Evolutionary conservation across 306 rosid genomes (phyloP), one percentile per base, ranked within the genome.

Genomic region (Vicia villosa): DNA sequence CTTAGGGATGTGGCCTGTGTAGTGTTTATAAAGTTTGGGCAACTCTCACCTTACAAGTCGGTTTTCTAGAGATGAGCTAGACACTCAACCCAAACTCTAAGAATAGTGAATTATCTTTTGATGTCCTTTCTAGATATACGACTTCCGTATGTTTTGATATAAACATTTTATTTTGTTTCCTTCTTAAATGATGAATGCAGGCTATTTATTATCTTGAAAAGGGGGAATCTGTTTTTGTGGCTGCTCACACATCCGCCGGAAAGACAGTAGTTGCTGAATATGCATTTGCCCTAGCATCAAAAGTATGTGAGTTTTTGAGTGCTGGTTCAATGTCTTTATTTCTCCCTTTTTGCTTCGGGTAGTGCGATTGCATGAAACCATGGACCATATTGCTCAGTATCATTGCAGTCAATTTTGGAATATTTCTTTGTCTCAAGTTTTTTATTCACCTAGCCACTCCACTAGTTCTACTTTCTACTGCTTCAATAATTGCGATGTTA

Each of bases 171-270:
- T 38, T 47, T 66, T 74, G 45, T 60, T 73, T 16, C 63, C 41
- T 74, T 54, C 24, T 41, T 62, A 21, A 70, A 56, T 60, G 51
- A 57, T 63, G 58, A 66, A 73, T 51, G 61, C 91, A 93, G 98
- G 98, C 97, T 59, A 88, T 93, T 65, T 93, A 88, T 86, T 91
- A 93, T 84, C 98, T 93, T 69, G 98, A 93, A 82, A 93, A 78
- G 67, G 98, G 98, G 66, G 98, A 93, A 36, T 93, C 96, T 50
- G 98, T 93, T 72, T 93, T 93, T 79, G 96, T 93, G 61, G 91
- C 98, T 81, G 98, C 98, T 79, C 98, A 93, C 80, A 93, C 97
- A 37, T 93, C 97, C 28, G 97, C 98, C 76, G 97, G 98, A 78
- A 93, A 93, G 87, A 93, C 97, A 24, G 97, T 90, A n/a, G 96